These are phyloP conservation scores for Phytophthora tentaculata DNA, from an alignment of 352 stramenopile genomes.

Conservation along the genomic window DNA sequence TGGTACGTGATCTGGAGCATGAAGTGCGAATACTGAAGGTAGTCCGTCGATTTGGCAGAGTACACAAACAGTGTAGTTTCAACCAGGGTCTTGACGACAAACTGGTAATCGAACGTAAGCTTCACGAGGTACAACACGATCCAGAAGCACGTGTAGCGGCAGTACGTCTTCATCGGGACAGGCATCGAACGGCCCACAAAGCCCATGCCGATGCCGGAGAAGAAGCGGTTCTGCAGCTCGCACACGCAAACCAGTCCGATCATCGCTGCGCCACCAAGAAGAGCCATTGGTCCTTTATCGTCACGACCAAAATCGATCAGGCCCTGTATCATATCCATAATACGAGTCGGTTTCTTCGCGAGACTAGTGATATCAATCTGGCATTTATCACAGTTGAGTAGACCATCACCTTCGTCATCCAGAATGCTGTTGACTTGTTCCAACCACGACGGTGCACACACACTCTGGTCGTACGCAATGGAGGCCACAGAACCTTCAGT, in stretches of 20 bases:
- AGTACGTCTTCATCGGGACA: constrained; percentile 77
- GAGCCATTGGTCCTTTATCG: constrained; percentile 41
- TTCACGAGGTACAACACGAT: constrained; percentile 77
- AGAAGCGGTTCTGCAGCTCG: constrained; percentile 74
- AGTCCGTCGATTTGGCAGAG: constrained; percentile 66
- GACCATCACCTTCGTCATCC: constrained; percentile 50
- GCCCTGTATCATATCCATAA: constrained; percentile 59
- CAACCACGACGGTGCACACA: constrained; percentile 61
- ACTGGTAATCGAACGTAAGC: constrained; percentile 88
- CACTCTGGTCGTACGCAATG: constrained; percentile 59
- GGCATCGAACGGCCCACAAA: constrained; percentile 81
- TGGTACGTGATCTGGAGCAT: constrained; percentile 82
- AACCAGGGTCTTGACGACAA: constrained; percentile 82
- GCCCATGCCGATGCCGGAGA: constrained; percentile 75
- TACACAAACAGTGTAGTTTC: constrained; percentile 89
- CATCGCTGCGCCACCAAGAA: constrained; percentile 60
- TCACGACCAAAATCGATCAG: constrained; percentile 51
- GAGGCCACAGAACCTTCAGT: constrained; percentile 31
- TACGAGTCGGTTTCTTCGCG: constrained; percentile 47
- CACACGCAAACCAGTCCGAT: constrained; percentile 67
- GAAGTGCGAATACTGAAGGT: constrained; percentile 84
- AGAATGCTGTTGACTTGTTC: constrained; percentile 56
- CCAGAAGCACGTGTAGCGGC: constrained; percentile 87
- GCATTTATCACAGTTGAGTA: constrained; percentile 78
- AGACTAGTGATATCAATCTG: constrained; percentile 76